A percentile compares a stretch with the other conserved stretches of the same genome.
Conservation (phyloP, 306 rosid genomes). For the Cyclanthera cordifolia region DNA sequence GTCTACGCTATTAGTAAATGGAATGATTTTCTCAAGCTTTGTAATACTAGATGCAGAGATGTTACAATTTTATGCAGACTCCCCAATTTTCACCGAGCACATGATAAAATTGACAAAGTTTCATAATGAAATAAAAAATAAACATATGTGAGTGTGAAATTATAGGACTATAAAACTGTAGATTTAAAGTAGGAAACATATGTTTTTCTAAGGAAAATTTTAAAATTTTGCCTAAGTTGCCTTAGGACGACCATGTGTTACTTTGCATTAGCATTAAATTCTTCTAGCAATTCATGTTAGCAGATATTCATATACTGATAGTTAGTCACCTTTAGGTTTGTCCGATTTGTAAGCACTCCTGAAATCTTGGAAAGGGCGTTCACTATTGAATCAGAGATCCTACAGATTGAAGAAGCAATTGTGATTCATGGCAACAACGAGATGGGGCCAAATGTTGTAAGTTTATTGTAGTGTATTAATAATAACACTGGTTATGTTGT, state of each 20-base stretch:
- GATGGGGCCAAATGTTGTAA: constrained; percentile 40
- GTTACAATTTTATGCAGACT: background rate
- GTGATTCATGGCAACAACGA: constrained; percentile 76
- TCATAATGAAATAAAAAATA: background rate
- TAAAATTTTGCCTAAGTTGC: background rate
- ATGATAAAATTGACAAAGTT: background rate
- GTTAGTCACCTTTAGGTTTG: constrained; percentile 48
- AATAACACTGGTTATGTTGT: background rate
- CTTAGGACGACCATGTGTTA: background rate
- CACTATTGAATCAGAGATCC: constrained; percentile 70
- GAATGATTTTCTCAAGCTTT: background rate
- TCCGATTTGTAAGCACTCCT: constrained; percentile 91
- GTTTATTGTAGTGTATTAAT: constrained; percentile 20
- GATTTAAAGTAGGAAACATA: background rate
- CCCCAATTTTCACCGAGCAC: background rate
- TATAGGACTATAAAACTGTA: too few relatives aligned
- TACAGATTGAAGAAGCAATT: constrained; percentile 91
- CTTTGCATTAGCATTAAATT: background rate
- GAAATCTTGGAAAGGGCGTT: constrained; percentile 89
- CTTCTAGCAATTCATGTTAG: background rate
- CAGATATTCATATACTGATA: background rate
- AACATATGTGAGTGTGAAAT: background rate
- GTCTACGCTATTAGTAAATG: background rate
- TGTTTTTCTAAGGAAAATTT: background rate
- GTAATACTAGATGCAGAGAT: background rate